Percentiles rank a stretch among this genome's conserved stretches.
phyloP scores from a whole-genome alignment of 805 yeast genomes.

The Yamadazyma sp. region DNA sequence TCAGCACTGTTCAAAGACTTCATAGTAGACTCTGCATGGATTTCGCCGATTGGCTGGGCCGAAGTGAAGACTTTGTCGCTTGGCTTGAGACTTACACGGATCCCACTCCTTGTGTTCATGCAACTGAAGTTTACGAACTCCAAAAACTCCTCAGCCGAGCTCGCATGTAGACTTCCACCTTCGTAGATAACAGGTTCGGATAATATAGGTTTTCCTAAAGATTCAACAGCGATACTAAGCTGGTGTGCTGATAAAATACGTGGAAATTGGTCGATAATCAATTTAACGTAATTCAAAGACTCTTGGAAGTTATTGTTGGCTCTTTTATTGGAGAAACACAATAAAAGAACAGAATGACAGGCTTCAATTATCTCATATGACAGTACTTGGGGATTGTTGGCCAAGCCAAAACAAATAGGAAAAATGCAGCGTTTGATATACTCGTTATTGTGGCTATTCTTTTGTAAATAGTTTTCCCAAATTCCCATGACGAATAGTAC shows the following conservation, averaged over 20 bases:
- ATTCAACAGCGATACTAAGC: constrained; percentile 55
- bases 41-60: constrained; percentile 40
- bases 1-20: constrained; percentile 21
- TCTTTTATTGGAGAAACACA: constrained; percentile 32
- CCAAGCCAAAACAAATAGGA: constrained; percentile 34
- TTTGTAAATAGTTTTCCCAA: constrained; percentile 47
- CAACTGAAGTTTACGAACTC: constrained; percentile 44
- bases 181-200: constrained; percentile 22
- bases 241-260: constrained; percentile 51
- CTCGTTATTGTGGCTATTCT: constrained; percentile 14
- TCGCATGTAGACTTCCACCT: constrained; percentile 7
- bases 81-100: constrained; percentile 18
- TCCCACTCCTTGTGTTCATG: constrained; percentile 32
- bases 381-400: constrained; percentile 21
- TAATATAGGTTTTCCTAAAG: constrained; percentile 46
- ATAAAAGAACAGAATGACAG: constrained; percentile 56
- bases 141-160: constrained; percentile 37
- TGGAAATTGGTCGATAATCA: constrained; percentile 59
- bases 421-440: constrained; percentile 27
- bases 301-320: constrained; percentile 19
- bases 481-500: constrained; percentile 47
- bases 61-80: constrained; percentile 23
- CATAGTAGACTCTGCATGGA: constrained; percentile 37
- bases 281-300: constrained; percentile 41
- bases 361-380: constrained; percentile 51